Evolutionary conservation across 345 rosid species (phyloP).

Genomic region (Gossypium australe): DNA sequence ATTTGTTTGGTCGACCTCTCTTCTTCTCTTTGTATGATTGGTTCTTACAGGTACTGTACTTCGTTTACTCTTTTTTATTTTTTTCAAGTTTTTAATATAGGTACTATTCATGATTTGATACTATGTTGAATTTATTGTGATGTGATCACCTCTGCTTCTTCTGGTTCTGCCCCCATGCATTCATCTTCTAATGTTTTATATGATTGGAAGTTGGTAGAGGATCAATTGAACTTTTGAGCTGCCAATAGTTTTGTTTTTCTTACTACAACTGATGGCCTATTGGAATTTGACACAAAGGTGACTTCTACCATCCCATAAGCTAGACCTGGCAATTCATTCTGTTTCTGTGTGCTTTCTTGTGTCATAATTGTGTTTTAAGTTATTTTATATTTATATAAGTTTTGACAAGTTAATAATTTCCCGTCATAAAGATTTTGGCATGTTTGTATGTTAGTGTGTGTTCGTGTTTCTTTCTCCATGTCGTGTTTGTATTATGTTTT

Average conservation of each 20-base stretch:
- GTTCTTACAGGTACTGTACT: constrained; percentile 66
- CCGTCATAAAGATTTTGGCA: background rate
- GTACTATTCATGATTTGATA: background rate
- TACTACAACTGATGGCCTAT: background rate
- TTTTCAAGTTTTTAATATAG: background rate
- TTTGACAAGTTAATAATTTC: background rate
- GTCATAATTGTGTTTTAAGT: background rate
- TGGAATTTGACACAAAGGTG: background rate
- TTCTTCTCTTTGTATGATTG: constrained; percentile 85
- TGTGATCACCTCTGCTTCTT: background rate
- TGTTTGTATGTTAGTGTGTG: background rate
- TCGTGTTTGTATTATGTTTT: background rate
- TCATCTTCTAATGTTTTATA: background rate
- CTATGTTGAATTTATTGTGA: background rate
- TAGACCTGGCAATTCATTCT: background rate
- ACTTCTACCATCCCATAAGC: background rate
- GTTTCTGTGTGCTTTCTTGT: background rate
- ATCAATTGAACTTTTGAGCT: constrained; percentile 1
- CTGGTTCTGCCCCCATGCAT: background rate
- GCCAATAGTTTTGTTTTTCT: background rate
- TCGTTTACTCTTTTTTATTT: background rate
- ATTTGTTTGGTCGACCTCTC: constrained; percentile 78
- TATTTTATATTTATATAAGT: background rate
- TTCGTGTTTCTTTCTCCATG: background rate
- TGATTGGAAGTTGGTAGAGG: background rate